Evolutionary conservation across 2,329 filamentous ascomycete species (phyloP).

Genomic region (Aspergillus texensis): DNA sequence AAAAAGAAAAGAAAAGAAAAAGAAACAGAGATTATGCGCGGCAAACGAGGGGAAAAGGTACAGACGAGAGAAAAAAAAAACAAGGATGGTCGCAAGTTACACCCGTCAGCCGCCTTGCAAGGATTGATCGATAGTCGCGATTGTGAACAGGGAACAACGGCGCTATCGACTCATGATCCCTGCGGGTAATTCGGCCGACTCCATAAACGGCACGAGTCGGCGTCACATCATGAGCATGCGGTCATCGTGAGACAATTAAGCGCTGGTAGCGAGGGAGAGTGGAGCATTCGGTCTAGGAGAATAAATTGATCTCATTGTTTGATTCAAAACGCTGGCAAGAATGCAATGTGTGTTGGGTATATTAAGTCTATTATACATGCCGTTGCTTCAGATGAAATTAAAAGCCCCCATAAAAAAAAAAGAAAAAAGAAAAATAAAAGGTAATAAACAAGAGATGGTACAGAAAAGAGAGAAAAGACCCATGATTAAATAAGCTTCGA

Average conservation of each 20-base stretch:
- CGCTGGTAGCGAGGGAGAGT: conserved; percentile 2
- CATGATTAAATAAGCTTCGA: conserved; percentile 5
- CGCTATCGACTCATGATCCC: conserved; percentile 8
- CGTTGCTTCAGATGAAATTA: conserved; percentile 31
- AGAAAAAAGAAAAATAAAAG: not conserved
- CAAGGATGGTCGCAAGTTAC: not conserved
- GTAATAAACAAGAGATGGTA: conserved; percentile 20
- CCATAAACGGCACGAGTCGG: not conserved
- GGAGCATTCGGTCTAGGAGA: not conserved
- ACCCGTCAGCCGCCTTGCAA: conserved; percentile 5
- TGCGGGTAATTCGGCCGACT: not conserved
- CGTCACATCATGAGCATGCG: conserved; percentile 10
- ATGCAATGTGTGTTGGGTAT: conserved; percentile 37
- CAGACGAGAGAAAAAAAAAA: not conserved
- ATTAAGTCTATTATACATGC: conserved; percentile 44
- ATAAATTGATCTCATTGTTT: conserved; percentile 1
- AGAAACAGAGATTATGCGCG: conserved; percentile 2
- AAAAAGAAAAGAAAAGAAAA: not conserved
- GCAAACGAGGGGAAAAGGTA: conserved; percentile 2
- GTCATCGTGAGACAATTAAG: conserved; percentile 10
- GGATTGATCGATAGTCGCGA: conserved; percentile 1
- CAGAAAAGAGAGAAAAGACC: conserved; percentile 14
- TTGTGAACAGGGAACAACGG: conserved; percentile 7
- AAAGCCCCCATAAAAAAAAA: conserved; percentile 7
- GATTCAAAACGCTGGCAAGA: conserved; percentile 17